phyloP scores from a whole-genome alignment of 2,329 filamentous ascomycete genomes.

The Tolypocladium nubicola region DNA sequence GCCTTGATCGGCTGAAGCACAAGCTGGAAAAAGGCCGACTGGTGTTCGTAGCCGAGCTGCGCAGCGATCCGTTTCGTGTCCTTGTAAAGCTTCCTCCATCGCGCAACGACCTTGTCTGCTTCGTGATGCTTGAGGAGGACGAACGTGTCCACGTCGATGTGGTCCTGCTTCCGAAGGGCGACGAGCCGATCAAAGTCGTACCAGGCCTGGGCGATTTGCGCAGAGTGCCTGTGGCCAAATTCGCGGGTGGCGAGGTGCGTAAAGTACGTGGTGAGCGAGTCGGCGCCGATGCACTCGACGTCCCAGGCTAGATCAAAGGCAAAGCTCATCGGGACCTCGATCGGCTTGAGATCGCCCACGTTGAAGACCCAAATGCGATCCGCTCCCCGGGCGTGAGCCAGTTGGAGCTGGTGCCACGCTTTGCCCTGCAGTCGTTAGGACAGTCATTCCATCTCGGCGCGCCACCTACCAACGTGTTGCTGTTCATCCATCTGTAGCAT shows the following conservation, averaged over 20 bases:
- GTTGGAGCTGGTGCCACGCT: conserved; percentile 40
- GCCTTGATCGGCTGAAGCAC: conserved; percentile 50
- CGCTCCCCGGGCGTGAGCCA: conserved; percentile 37
- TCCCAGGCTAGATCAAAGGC: conserved; percentile 49
- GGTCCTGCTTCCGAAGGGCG: conserved; percentile 48
- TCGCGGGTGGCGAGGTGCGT: conserved; percentile 35
- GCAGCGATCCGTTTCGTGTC: conserved; percentile 34
- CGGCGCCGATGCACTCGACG: conserved; percentile 30
- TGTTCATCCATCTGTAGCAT: conserved; percentile 53
- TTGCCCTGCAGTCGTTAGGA: conserved; percentile 16
- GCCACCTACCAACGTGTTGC: conserved; percentile 37
- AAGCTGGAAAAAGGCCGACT: conserved; percentile 48
- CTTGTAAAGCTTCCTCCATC: conserved; percentile 38
- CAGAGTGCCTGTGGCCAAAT: conserved; percentile 35
- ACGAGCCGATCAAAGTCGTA: conserved; percentile 38
- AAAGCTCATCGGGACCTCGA: conserved; percentile 44
- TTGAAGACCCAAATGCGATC: conserved; percentile 52
- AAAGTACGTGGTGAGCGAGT: conserved; percentile 30
- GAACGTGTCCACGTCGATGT: conserved; percentile 45
- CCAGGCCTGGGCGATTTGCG: conserved; percentile 36
- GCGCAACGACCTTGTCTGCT: conserved; percentile 39
- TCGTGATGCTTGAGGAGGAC: conserved; percentile 50
- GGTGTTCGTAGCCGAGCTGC: conserved; percentile 27
- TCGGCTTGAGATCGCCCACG: conserved; percentile 50
- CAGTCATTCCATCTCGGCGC: accelerated